A percentile compares a stretch with the other conserved stretches of the same genome.
Evolutionary conservation across 306 rosid species (phyloP).

Genomic region (Vigna angularis): DNA sequence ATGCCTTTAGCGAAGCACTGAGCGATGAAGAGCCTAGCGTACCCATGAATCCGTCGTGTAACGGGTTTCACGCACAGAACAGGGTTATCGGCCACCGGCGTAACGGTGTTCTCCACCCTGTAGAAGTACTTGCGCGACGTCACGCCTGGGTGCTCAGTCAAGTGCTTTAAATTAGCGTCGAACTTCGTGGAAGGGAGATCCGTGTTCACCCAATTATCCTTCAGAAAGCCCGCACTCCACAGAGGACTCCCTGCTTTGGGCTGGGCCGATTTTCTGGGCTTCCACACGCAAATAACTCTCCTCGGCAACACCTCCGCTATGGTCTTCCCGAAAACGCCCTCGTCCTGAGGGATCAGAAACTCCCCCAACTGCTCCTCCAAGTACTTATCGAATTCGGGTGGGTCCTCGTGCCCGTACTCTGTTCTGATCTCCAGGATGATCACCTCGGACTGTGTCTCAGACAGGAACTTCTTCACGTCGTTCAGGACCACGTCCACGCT

Average conservation of each 20-base stretch:
- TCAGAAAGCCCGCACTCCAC: constrained; percentile 72
- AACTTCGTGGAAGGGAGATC: constrained; percentile 91
- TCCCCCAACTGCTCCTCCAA: constrained; percentile 75
- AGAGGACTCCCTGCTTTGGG: constrained; percentile 70
- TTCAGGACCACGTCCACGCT: constrained; percentile 67
- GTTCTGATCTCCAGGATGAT: constrained; percentile 82
- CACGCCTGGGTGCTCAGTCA: constrained; percentile 70
- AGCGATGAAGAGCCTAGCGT: constrained; percentile 72
- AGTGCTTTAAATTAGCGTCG: constrained; percentile 74
- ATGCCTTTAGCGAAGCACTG: constrained; percentile 59
- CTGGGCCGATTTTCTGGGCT: constrained; percentile 72
- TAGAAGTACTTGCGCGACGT: constrained; percentile 72
- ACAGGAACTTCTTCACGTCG: constrained; percentile 64
- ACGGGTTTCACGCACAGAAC: constrained; percentile 82
- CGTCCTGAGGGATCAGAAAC: constrained; percentile 70
- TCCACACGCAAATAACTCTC: constrained; percentile 86
- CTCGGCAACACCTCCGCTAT: constrained; percentile 69
- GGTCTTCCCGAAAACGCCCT: constrained; percentile 63
- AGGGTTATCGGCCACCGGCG: constrained; percentile 82
- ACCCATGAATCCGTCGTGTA: constrained; percentile 71
- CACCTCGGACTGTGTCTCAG: constrained; percentile 73
- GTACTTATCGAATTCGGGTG: constrained; percentile 75
- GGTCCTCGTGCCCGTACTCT: constrained; percentile 82
- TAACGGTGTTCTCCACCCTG: constrained; percentile 93
- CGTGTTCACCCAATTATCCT: constrained; percentile 83